A percentile compares a stretch with the other conserved stretches of the same genome.
phyloP scores from a whole-genome alignment of 129 eudicot species.

The Centaurea solstitialis region DNA sequence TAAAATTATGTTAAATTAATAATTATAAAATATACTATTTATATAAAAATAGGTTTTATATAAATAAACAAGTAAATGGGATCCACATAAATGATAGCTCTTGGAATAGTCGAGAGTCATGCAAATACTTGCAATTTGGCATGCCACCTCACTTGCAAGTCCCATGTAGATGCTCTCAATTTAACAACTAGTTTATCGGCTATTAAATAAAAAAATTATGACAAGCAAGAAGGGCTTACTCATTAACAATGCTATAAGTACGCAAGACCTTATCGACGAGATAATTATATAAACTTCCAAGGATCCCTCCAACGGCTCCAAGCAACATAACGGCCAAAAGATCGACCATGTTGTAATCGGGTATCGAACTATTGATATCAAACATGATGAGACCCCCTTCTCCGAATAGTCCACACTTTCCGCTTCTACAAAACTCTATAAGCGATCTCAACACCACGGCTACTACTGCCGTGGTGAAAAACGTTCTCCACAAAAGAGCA shows the following conservation, averaged over 20 bases:
- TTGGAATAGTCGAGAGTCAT: no score
- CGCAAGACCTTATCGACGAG: slow-evolving; percentile 89
- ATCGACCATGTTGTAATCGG: slow-evolving; percentile 59
- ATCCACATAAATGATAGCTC: no score
- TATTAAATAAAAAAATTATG: neutral
- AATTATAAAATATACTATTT: no score
- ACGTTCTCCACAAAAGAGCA: slow-evolving; percentile 99
- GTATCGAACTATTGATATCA: slow-evolving; percentile 61
- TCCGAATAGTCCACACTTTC: slow-evolving; percentile 88
- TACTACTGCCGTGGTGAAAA: slow-evolving; percentile 92
- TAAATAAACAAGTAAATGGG: no score
- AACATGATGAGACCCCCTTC: slow-evolving; percentile 96
- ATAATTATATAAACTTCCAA: slow-evolving; percentile 85
- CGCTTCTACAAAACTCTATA: slow-evolving; percentile 62
- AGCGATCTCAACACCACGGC: slow-evolving; percentile 88
- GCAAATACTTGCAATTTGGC: no score
- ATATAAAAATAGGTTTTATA: no score
- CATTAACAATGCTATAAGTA: slow-evolving; percentile 70
- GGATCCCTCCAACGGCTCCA: slow-evolving; percentile 82
- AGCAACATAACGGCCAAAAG: slow-evolving; percentile 69
- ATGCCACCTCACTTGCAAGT: no score
- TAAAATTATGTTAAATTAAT: no score
- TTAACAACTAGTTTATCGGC: neutral
- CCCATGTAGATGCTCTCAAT: no score
- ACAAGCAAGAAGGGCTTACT: slow-evolving; percentile 46